These are phyloP conservation scores for Cucurbita moschata DNA, from an alignment of 306 rosid species.

Conservation along the genomic window DNA sequence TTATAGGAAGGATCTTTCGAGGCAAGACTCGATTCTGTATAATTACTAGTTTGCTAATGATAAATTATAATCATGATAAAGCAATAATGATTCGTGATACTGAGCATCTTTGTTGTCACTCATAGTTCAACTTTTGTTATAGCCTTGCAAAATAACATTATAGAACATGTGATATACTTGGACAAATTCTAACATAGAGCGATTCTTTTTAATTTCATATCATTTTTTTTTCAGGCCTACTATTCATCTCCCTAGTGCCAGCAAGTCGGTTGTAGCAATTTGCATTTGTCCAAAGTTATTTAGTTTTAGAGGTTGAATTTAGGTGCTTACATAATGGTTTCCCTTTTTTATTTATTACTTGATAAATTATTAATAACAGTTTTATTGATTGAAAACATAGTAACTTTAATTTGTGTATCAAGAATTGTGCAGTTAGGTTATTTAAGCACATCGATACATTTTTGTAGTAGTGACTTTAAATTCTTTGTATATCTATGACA, in stretches of 20 bases:
- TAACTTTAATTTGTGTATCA: not conserved
- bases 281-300: constrained; percentile 65
- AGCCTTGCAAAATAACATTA: not conserved
- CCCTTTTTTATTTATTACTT: not conserved
- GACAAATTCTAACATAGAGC: not conserved
- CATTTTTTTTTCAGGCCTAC: constrained; percentile 58
- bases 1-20: constrained; percentile 74
- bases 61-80: not conserved
- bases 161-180: not conserved
- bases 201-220: constrained; percentile 6
- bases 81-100: not conserved
- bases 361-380: not conserved
- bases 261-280: constrained; percentile 74
- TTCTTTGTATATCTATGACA: constrained; percentile 72
- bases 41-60: not conserved
- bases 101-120: not conserved
- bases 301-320: constrained; percentile 45
- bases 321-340: constrained; percentile 26
- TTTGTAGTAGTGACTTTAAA: constrained; percentile 85
- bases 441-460: constrained; percentile 73
- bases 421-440: constrained; percentile 41
- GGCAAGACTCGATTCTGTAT: constrained; percentile 26
- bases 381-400: not conserved
- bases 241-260: constrained; percentile 76
- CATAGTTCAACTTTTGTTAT: not conserved